phyloP scores from a whole-genome alignment of 352 stramenopile species.

The Pythium insidiosum region DNA sequence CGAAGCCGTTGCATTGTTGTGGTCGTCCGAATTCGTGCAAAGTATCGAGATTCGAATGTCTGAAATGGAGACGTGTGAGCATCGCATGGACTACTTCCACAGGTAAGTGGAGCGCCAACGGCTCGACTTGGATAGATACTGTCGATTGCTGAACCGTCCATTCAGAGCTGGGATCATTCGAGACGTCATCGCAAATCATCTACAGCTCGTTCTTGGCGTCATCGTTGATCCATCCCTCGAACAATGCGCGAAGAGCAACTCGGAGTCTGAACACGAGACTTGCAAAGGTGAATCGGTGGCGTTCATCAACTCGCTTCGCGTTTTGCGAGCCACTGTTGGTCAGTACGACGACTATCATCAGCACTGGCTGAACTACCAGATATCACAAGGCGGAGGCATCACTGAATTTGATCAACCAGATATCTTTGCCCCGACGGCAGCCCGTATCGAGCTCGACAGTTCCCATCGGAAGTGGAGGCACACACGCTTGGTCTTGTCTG shows the following conservation, averaged over 20 bases:
- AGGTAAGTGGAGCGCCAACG: constrained; percentile 11
- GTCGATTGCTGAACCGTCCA: not conserved
- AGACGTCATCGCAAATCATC: constrained; percentile 79
- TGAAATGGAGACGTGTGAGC: constrained; percentile 52
- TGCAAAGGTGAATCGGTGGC: not conserved
- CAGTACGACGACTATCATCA: constrained; percentile 13
- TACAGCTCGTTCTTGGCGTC: constrained; percentile 49
- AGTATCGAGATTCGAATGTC: constrained; percentile 48
- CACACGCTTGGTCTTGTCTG: constrained; percentile 31
- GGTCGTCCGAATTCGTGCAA: constrained; percentile 18
- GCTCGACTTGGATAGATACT: not conserved
- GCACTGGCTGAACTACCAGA: not conserved
- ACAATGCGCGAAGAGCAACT: not conserved
- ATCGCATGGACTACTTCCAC: constrained; percentile 64
- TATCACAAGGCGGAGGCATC: too few species aligned
- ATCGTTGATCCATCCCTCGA: constrained; percentile 26
- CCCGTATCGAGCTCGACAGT: constrained; percentile 3
- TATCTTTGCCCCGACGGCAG: constrained; percentile 9
- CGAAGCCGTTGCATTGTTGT: constrained; percentile 19
- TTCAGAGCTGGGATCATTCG: constrained; percentile 60
- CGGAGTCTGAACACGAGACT: not conserved
- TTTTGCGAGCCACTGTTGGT: constrained; percentile 1
- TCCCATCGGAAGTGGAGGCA: constrained; percentile 13
- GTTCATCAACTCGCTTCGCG: not conserved
- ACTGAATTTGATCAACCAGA: too few species aligned